Base-by-base conservation (phyloP, 129 eudicot species). In the Artemisia tridentata region DNA sequence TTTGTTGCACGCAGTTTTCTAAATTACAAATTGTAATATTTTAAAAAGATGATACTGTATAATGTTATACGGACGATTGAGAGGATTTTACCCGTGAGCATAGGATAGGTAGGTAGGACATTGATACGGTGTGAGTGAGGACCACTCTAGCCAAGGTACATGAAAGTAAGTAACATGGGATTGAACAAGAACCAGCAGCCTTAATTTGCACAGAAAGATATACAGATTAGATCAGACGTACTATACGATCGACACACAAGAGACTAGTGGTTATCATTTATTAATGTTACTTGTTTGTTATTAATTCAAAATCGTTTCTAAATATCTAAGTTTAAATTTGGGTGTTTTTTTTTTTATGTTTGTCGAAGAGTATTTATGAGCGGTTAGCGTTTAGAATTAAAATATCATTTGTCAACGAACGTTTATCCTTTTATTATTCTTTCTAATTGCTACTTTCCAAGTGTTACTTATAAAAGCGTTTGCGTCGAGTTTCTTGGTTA, bases 141-240 rank as follows among this genome's bases (percentile, higher is more conserved):
- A 77, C 76, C 76, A 77, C 81, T 20, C 47, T 68, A 67, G 15
- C 5, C 19, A 75, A 51, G 34, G 48, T 27, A 60, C 75, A 51
- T 69, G 81, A 77, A 70, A 76, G 72, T 77, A 77, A 70, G 80
- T 76, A 76, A 76, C 80, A 76, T 76, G 80, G 80, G 69, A 59
- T 20, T 45, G 34, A 51, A 25, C 45, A 67, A 21, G 21, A 57
- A 7, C 13, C 49, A 48, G 47, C 66, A 74, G 80, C 74, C 75
- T 59, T 68, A 31, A 3, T 63, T 63, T 77, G 81, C 81, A 77
- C 81, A 70, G 81, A 77, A 77, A 77, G 72, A 77, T 77, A 70
- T 77, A 77, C 31, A 77, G 66, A 69, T 76, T 61, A 62, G 20
- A 62, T 63, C 70, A 49, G 29, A 73, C 41, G 74, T 54, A 70